Percentiles rank a stretch among this genome's conserved stretches.
These are phyloP conservation scores for Cochlearia excelsa DNA, from an alignment of 345 rosid genomes.

Conservation along the genomic window DNA sequence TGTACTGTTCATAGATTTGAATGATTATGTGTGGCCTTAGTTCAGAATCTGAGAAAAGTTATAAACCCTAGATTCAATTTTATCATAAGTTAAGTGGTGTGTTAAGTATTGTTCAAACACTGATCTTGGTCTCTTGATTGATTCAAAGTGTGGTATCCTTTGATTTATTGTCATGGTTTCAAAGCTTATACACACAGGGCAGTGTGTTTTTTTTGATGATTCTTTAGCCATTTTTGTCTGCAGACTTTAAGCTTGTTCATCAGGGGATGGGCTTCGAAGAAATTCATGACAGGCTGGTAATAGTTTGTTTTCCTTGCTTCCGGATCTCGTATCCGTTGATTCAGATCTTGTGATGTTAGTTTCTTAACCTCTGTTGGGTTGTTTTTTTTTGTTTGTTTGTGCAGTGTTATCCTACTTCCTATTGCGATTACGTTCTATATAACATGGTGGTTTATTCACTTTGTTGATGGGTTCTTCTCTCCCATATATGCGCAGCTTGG, in stretches of 20 bases:
- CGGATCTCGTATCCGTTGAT: conserved; percentile 34
- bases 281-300: conserved; percentile 99
- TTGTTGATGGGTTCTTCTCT: conserved; percentile 98
- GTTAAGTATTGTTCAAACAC: neutral
- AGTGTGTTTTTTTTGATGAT: neutral
- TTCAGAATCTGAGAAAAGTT: conserved; percentile 26
- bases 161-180: too few relatives aligned
- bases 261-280: conserved; percentile 97
- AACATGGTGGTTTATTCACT: conserved; percentile 99
- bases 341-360: conserved; percentile 11
- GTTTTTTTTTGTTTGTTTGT: conserved; percentile 2
- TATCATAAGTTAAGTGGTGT: conserved; percentile 4
- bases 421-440: conserved; percentile 91
- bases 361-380: conserved; percentile 27
- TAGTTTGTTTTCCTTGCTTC: conserved; percentile 18
- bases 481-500: conserved; percentile 96
- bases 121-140: conserved; percentile 7
- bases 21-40: conserved; percentile 9
- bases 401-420: conserved; percentile 95
- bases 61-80: conserved; percentile 21
- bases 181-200: too few relatives aligned
- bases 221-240: conserved; percentile 24
- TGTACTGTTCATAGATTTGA: neutral
- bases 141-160: neutral
- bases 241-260: conserved; percentile 87